Percentiles rank a stretch among this genome's conserved stretches.
phyloP scores from a whole-genome alignment of 768 basidiomycete genomes.

The Amanita subjunquillea region DNA sequence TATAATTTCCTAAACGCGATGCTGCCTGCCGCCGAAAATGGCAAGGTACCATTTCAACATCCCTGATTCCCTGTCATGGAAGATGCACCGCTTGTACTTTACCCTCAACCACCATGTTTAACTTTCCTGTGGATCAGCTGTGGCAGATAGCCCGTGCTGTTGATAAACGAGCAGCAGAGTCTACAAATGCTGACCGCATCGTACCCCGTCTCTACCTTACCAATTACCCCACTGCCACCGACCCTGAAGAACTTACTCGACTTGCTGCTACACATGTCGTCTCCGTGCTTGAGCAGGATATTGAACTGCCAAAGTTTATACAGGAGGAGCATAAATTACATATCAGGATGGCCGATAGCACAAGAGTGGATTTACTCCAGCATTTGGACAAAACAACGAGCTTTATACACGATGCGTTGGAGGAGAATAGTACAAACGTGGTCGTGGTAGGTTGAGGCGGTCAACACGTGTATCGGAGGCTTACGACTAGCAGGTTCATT shows the following conservation, averaged over 20 bases:
- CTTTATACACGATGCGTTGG: too few relatives aligned
- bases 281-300: constrained; percentile 46
- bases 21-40: too few relatives aligned
- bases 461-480: neutral
- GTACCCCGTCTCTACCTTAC: constrained; percentile 50
- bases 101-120: constrained; percentile 17
- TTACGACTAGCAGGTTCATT: constrained; percentile 51
- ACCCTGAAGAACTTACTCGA: constrained; percentile 32
- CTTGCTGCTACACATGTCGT: constrained; percentile 70
- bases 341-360: constrained; percentile 16
- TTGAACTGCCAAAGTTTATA: constrained; percentile 35
- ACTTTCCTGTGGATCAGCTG: constrained; percentile 23
- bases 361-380: too few relatives aligned
- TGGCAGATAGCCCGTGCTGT: constrained; percentile 11
- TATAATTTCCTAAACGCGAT: too few relatives aligned
- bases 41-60: too few relatives aligned
- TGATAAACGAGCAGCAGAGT: neutral
- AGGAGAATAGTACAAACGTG: constrained; percentile 25
- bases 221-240: constrained; percentile 44
- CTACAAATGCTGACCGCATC: constrained; percentile 16
- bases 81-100: neutral
- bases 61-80: too few relatives aligned
- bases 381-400: too few relatives aligned
- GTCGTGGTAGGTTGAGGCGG: constrained; percentile 34
- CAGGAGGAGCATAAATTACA: constrained; percentile 34